Conservation (phyloP, 2,329 filamentous ascomycete genomes). For the Elsinoe ampelina region DNA sequence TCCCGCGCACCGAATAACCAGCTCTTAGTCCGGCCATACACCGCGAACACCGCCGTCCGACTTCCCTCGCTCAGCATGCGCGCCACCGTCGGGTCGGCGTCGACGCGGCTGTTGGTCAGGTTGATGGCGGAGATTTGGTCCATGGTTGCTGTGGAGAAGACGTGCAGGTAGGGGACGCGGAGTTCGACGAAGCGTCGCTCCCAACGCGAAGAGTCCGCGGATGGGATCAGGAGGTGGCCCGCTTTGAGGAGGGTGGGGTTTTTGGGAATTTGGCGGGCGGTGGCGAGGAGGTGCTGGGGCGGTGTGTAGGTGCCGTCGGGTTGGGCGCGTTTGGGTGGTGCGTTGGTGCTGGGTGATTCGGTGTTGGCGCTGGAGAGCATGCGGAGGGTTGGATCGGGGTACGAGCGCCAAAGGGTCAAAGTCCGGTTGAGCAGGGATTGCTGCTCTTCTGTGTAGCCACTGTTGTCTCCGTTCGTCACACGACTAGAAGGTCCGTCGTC, state of each 20-base stretch:
- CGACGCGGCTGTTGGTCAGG: slow-evolving; percentile 78
- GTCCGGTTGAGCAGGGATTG: slow-evolving; percentile 42
- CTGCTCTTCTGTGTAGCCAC: slow-evolving; percentile 27
- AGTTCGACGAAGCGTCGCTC: slow-evolving; percentile 88
- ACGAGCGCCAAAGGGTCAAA: slow-evolving; percentile 53
- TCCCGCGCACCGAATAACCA: slow-evolving; percentile 87
- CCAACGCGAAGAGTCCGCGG: slow-evolving; percentile 72
- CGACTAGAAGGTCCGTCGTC: slow-evolving; percentile 15
- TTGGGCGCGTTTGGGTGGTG: slow-evolving; percentile 20
- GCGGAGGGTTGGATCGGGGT: slow-evolving; percentile 34
- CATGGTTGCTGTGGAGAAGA: slow-evolving; percentile 75
- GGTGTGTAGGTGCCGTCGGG: slow-evolving; percentile 32
- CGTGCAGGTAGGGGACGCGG: slow-evolving; percentile 79
- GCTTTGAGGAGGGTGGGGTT: slow-evolving; percentile 66
- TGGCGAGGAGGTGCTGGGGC: slow-evolving; percentile 60
- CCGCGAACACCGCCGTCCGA: slow-evolving; percentile 63
- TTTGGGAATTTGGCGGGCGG: slow-evolving; percentile 68
- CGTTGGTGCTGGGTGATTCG: slow-evolving; percentile 44
- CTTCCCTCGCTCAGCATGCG: slow-evolving; percentile 52
- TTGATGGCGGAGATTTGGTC: slow-evolving; percentile 88
- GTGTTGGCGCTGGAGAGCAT: slow-evolving; percentile 46
- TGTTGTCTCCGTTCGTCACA: slow-evolving; percentile 15
- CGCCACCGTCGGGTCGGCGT: slow-evolving; percentile 81
- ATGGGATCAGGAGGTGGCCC: slow-evolving; percentile 74
- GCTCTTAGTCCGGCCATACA: slow-evolving; percentile 90